phyloP scores from a whole-genome alignment of 805 yeast species.

The Wickerhamiella nectarea region DNA sequence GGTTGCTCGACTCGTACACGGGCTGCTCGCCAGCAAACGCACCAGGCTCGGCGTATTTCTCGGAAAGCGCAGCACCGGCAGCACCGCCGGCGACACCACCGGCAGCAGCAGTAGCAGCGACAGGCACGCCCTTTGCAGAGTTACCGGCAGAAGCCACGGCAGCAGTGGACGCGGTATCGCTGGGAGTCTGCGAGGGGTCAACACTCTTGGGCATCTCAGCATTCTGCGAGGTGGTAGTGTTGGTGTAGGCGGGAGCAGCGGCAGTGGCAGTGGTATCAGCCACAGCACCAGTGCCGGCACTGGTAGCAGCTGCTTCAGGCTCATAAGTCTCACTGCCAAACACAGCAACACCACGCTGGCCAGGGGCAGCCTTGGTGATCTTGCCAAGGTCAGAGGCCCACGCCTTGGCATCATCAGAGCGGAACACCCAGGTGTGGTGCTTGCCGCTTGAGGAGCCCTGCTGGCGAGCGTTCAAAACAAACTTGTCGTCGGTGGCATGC shows the following conservation, averaged over 20 bases:
- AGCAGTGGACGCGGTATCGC: constrained; percentile 4
- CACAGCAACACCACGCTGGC: constrained; percentile 12
- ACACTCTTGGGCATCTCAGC: constrained; percentile 1
- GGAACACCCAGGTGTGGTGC: constrained; percentile 89
- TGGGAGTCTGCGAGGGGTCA: not conserved
- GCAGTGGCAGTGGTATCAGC: not conserved
- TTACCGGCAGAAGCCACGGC: not conserved
- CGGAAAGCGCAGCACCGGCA: not conserved
- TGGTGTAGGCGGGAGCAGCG: not conserved
- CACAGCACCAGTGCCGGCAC: no score
- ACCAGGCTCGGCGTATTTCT: not conserved
- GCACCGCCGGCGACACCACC: constrained; percentile 5
- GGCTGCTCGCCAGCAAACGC: not conserved
- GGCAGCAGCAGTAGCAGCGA: not conserved
- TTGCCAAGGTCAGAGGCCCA: constrained; percentile 75
- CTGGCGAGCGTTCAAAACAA: constrained; percentile 40
- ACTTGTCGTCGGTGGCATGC: constrained; percentile 45
- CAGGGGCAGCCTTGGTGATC: constrained; percentile 49
- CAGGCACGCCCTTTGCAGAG: constrained; percentile 1
- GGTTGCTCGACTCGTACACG: not conserved
- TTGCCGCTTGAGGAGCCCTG: constrained; percentile 25
- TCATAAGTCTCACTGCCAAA: constrained; percentile 6
- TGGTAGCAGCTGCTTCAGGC: constrained; percentile 2
- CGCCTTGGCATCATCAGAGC: constrained; percentile 63
- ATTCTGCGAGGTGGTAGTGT: not conserved